These are phyloP conservation scores for Candida ponderosae DNA, from an alignment of 805 yeast species.

Conservation along the genomic window DNA sequence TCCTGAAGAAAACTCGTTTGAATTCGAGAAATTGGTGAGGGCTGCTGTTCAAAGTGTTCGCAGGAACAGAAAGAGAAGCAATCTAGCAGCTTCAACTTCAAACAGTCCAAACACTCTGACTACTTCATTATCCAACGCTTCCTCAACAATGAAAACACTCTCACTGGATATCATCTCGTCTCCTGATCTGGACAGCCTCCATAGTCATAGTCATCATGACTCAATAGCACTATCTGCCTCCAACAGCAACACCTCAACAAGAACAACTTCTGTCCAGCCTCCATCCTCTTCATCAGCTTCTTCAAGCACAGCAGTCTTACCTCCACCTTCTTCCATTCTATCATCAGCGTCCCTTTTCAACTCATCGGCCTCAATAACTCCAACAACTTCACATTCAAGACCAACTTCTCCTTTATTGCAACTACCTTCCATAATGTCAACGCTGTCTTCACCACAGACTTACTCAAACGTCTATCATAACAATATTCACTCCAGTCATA, in stretches of 20 bases:
- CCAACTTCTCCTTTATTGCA: slow-evolving; percentile 2
- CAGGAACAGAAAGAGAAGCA: slow-evolving; percentile 69
- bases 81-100: not conserved
- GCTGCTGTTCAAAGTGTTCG: slow-evolving; percentile 93
- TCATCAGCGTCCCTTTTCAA: not conserved
- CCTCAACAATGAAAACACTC: not conserved
- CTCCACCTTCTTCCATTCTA: not conserved
- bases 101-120: slow-evolving; percentile 14
- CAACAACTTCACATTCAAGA: slow-evolving; percentile 2
- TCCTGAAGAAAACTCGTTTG: slow-evolving; percentile 46
- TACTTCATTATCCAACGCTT: not conserved
- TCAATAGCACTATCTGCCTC: not conserved
- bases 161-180: not conserved
- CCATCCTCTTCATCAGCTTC: no score
- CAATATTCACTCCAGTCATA: slow-evolving; percentile 1
- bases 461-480: not conserved
- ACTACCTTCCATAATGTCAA: slow-evolving; percentile 2
- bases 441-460: slow-evolving; percentile 1
- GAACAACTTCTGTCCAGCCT: not conserved
- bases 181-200: not conserved
- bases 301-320: not conserved
- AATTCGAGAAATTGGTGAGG: slow-evolving; percentile 83
- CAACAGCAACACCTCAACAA: not conserved
- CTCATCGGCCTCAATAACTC: slow-evolving; percentile 3
- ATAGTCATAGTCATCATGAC: not conserved